Conservation (phyloP, 345 rosid genomes). For the Populus simonii region DNA sequence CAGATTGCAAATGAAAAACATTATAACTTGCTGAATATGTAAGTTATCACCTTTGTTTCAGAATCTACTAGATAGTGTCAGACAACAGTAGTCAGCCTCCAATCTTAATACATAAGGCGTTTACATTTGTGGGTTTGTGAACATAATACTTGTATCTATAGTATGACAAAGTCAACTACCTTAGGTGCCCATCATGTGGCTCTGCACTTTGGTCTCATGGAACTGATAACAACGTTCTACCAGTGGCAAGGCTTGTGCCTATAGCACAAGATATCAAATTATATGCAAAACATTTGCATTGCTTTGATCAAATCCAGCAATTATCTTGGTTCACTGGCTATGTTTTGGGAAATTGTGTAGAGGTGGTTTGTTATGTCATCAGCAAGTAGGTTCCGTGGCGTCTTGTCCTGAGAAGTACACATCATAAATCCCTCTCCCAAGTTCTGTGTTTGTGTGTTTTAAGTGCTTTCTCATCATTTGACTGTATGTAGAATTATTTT, state of each 20-base stretch:
- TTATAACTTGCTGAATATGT: not conserved
- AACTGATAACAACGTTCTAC: not conserved
- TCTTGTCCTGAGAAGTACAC: not conserved
- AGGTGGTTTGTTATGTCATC: not conserved
- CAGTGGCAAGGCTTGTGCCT: not conserved
- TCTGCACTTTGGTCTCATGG: not conserved
- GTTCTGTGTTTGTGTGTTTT: not conserved
- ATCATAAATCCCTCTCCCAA: not conserved
- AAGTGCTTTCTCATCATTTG: not conserved
- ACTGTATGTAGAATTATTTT: not conserved
- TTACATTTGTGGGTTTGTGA: not conserved
- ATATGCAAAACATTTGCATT: not conserved
- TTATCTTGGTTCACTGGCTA: not conserved
- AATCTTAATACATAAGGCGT: not conserved
- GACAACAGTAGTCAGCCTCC: not conserved
- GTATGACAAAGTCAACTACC: not conserved
- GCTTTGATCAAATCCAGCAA: slow-evolving; percentile 7
- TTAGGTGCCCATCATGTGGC: not conserved
- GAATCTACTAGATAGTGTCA: not conserved
- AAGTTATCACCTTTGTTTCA: not conserved
- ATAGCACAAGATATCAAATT: not conserved
- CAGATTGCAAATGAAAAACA: not conserved
- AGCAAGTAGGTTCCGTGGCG: not conserved
- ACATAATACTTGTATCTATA: too few species aligned
- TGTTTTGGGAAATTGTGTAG: not conserved